These are phyloP conservation scores for Fraxinus platypoda DNA, from an alignment of 305 asterid genomes.

Conservation along the genomic window DNA sequence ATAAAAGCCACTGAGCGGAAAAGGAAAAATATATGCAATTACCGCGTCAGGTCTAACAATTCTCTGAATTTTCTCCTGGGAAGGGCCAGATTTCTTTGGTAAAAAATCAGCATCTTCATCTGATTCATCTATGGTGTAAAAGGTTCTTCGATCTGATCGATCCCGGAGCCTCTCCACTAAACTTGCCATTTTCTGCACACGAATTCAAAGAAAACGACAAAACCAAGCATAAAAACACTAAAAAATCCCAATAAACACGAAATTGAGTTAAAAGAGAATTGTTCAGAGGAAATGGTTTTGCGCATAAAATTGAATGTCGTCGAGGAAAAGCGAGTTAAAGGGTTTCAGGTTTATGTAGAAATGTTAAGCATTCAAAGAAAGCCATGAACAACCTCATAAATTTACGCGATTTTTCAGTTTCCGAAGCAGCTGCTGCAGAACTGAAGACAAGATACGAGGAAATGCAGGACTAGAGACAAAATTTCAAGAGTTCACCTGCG, in stretches of 20 bases:
- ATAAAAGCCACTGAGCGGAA: not conserved
- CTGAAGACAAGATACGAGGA: not conserved
- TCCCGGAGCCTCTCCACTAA: slow-evolving; percentile 92
- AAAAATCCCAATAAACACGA: not conserved
- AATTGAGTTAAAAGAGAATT: not conserved
- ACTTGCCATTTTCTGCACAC: slow-evolving; percentile 62
- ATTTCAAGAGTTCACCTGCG: not conserved
- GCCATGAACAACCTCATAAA: not conserved
- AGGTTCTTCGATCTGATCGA: slow-evolving; percentile 80
- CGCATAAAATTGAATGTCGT: not conserved
- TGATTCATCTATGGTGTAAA: slow-evolving; percentile 81
- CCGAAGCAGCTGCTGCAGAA: not conserved
- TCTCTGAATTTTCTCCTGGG: slow-evolving; percentile 57
- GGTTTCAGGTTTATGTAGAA: slow-evolving; percentile 4
- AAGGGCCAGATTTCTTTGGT: slow-evolving; percentile 44
- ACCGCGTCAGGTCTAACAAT: slow-evolving; percentile 70
- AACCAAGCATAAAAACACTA: not conserved
- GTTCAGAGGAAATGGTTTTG: not conserved
- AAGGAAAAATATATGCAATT: slow-evolving; percentile 19
- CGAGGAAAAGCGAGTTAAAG: slow-evolving; percentile 17
- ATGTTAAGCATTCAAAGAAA: slow-evolving; percentile 18
- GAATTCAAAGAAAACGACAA: slow-evolving; percentile 6
- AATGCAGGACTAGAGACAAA: not conserved
- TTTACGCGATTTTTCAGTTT: slow-evolving; percentile 13
- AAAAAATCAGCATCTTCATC: slow-evolving; percentile 72